A percentile compares a stretch with the other conserved stretches of the same genome.
These are phyloP conservation scores for Phialocephala sp. DNA, from an alignment of 2,329 filamentous ascomycete species.

Conservation along the genomic window DNA sequence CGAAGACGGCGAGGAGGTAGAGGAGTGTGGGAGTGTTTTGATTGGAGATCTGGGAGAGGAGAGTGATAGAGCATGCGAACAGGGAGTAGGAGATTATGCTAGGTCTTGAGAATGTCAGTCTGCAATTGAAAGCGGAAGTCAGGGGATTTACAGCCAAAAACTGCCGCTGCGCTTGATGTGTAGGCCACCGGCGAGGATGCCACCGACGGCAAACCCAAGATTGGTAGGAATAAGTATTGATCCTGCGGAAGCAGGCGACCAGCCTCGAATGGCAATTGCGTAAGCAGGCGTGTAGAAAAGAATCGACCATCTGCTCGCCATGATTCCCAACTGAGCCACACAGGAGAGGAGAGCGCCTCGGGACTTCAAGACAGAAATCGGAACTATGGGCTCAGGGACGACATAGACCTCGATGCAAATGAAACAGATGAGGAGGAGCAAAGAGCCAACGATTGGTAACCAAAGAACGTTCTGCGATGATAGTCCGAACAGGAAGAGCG, in stretches of 20 bases:
- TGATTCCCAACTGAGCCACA: constrained; percentile 74
- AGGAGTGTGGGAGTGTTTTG: constrained; percentile 54
- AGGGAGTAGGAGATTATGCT: constrained; percentile 63
- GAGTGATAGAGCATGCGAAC: constrained; percentile 65
- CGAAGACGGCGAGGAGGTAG: constrained; percentile 66
- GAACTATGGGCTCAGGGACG: constrained; percentile 75
- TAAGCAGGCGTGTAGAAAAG: constrained; percentile 84
- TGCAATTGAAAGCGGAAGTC: not conserved
- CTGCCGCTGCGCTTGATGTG: constrained; percentile 76
- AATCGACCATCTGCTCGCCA: constrained; percentile 81
- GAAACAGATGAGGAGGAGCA: constrained; percentile 58
- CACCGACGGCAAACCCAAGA: constrained; percentile 76
- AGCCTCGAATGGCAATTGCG: constrained; percentile 75
- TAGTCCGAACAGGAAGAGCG: constrained; percentile 75
- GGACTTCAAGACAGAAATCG: constrained; percentile 70
- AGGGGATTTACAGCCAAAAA: constrained; percentile 63
- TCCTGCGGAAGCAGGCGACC: constrained; percentile 72
- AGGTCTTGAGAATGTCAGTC: constrained; percentile 46
- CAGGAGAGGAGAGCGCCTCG: constrained; percentile 76
- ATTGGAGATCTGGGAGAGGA: constrained; percentile 61
- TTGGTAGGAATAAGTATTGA: constrained; percentile 83
- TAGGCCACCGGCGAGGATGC: constrained; percentile 73
- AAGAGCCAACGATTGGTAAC: constrained; percentile 64
- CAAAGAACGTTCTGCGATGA: constrained; percentile 65
- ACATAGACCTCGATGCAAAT: constrained; percentile 67